Percentiles rank a stretch among this genome's conserved stretches.
These are phyloP conservation scores for Chlorella sorokiniana DNA, from an alignment of 139 green algal genomes.

Conservation along the genomic window DNA sequence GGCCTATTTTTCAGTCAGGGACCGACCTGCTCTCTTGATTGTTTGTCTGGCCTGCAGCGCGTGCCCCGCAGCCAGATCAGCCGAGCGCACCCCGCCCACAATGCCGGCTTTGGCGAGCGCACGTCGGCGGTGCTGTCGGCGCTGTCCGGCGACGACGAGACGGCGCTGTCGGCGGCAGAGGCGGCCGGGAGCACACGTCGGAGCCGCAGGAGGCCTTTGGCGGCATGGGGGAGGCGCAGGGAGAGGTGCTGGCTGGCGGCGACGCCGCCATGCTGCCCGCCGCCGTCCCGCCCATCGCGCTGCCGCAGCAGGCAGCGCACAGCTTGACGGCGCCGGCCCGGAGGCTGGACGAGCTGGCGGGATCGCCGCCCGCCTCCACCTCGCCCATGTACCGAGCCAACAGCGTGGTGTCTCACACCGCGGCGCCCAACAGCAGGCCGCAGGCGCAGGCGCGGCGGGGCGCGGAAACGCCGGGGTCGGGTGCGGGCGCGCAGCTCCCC, in stretches of 20 bases:
- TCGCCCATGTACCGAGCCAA: slow-evolving; percentile 34
- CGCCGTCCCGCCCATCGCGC: not conserved
- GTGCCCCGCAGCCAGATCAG: slow-evolving; percentile 39
- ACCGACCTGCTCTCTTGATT: not conserved
- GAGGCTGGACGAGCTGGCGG: not conserved
- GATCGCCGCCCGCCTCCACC: slow-evolving; percentile 19
- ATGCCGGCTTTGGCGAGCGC: slow-evolving; percentile 19
- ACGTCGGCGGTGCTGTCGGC: slow-evolving; percentile 36
- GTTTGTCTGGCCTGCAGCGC: slow-evolving; percentile 8
- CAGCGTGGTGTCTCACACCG: slow-evolving; percentile 32
- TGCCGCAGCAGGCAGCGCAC: slow-evolving; percentile 5
- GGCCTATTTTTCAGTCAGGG: too few relatives aligned
- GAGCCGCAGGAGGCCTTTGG: slow-evolving; percentile 1
- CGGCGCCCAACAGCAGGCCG: not conserved
- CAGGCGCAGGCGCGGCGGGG: not conserved
- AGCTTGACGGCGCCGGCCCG: slow-evolving; percentile 14
- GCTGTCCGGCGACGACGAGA: slow-evolving; percentile 35
- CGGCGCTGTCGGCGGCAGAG: slow-evolving; percentile 31
- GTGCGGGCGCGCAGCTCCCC: not conserved
- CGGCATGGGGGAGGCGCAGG: slow-evolving; percentile 5
- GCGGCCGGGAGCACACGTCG: slow-evolving; percentile 32
- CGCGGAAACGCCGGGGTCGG: slow-evolving; percentile 17
- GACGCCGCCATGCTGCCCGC: too few relatives aligned
- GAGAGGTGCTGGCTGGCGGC: not conserved
- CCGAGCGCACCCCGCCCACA: slow-evolving; percentile 22